Conservation (phyloP, 1,284 basidiomycete genomes). For the Marasmius tenuissimus region DNA sequence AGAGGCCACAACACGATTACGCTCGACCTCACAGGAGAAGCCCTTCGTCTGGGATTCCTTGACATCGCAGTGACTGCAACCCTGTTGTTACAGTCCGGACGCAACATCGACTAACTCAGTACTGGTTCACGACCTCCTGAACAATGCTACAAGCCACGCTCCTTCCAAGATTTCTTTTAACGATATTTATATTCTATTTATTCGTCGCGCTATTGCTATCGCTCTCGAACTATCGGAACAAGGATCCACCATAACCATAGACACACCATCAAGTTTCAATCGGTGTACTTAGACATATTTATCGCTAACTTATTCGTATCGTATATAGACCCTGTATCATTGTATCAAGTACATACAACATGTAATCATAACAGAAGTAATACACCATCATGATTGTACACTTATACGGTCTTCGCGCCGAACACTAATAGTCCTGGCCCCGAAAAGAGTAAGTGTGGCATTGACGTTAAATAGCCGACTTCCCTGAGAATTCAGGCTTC, state of each 20-base stretch:
- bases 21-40: constrained; percentile 37
- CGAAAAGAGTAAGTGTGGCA: too few relatives aligned
- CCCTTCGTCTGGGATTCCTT: constrained; percentile 36
- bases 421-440: too few relatives aligned
- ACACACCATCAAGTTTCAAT: neutral
- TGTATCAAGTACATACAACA: too few relatives aligned
- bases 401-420: too few relatives aligned
- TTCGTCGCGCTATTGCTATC: neutral
- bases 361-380: too few relatives aligned
- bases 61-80: constrained; percentile 36
- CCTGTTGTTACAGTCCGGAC: constrained; percentile 38
- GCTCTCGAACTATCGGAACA: neutral
- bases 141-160: too few relatives aligned
- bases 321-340: neutral
- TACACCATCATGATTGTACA: too few relatives aligned
- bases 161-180: too few relatives aligned
- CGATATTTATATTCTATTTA: neutral
- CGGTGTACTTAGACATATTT: neutral
- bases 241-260: neutral
- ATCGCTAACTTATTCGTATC: neutral
- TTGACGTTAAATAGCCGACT: too few relatives aligned
- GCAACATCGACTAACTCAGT: constrained; percentile 31
- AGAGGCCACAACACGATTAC: constrained; percentile 28
- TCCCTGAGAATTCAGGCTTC: too few relatives aligned
- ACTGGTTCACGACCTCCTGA: neutral